Conservation (phyloP, 2,329 filamentous ascomycete species). For the Verticillium tricorpus region DNA sequence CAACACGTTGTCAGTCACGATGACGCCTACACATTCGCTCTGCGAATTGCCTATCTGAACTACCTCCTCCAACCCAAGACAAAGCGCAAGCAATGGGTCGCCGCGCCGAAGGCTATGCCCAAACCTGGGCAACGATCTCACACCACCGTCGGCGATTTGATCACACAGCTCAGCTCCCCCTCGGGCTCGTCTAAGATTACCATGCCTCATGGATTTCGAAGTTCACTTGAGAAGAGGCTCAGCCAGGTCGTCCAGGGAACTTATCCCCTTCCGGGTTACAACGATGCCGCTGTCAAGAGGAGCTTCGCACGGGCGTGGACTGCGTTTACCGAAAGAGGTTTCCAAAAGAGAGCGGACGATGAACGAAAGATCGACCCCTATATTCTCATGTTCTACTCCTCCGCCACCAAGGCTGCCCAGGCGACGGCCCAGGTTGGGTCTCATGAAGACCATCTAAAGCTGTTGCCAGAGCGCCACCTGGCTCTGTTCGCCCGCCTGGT, state of each 20-base stretch:
- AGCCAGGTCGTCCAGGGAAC: conserved; percentile 75
- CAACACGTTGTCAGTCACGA: conserved; percentile 52
- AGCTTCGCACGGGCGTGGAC: conserved; percentile 95
- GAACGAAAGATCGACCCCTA: conserved; percentile 89
- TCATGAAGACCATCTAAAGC: conserved; percentile 85
- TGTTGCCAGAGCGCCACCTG: conserved; percentile 88
- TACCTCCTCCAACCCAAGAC: conserved; percentile 89
- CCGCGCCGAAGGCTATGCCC: conserved; percentile 58
- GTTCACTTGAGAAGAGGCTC: conserved; percentile 63
- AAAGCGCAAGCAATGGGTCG: conserved; percentile 83
- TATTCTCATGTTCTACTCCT: conserved; percentile 93
- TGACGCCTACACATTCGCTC: conserved; percentile 86
- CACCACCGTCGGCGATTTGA: conserved; percentile 76
- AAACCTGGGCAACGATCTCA: conserved; percentile 58
- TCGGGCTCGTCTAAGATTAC: conserved; percentile 46
- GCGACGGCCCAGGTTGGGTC: conserved; percentile 69
- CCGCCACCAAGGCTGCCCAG: conserved; percentile 80
- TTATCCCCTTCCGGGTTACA: conserved; percentile 82
- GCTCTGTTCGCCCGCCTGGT: conserved; percentile 90
- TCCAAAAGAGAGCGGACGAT: conserved; percentile 89
- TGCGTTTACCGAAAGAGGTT: conserved; percentile 81
- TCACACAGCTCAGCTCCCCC: conserved; percentile 71
- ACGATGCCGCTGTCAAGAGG: conserved; percentile 84
- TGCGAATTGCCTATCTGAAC: conserved; percentile 85
- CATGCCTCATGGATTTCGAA: conserved; percentile 52